Base-by-base conservation (phyloP, 805 yeast species). In the Starmerella vitae region DNA sequence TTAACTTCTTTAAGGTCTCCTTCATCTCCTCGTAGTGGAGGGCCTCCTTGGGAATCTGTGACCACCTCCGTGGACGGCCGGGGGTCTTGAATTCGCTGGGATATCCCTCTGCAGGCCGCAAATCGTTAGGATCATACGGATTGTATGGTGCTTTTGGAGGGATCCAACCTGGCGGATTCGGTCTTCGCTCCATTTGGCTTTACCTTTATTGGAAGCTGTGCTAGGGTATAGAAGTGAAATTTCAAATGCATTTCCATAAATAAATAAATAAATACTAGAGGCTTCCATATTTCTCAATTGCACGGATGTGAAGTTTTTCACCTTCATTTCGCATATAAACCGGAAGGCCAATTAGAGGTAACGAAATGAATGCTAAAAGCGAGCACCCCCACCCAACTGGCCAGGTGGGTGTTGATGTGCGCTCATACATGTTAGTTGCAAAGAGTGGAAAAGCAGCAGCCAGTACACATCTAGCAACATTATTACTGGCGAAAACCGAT, bases 61-160 rank as follows among this genome's bases (percentile, higher is more conserved):
- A 62, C 60, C 72, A 74, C 15, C 59, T 56, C 20, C 79, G 74
- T 24, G 71, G 65, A 30, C 65, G 63, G 1, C 81, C 76, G 0
- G 91, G 88, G 1, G 76, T 60, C 41, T 70, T 66, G 61, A 68
- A 83, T 56, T 82, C 94, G 20, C 85, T 76, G 1, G 94, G 94
- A 47, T 83, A 82, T 2, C 94, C 93, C 53, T 76, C 75, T 0
- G 93, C 71, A 0, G 94, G 93, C 33, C 94, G 65, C 30, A 63
- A 55, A 53, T 82, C 94, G 1, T 70, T 60, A 0, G 86, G 79
- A 53, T 82, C 94, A 52, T 75, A 83, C 5, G 93, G 93, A 51
- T 82, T 82, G 55, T 80, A 83, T 1, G 91, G 91, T 1, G 86
- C 88, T 45, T 68, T 72, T 8, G 93, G 93, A 1, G 75, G 81